Evolutionary conservation across 2,329 filamentous ascomycete species (phyloP), one percentile per base, ranked within the genome.

Genomic region (Ophiostoma triangulosporum): DNA sequence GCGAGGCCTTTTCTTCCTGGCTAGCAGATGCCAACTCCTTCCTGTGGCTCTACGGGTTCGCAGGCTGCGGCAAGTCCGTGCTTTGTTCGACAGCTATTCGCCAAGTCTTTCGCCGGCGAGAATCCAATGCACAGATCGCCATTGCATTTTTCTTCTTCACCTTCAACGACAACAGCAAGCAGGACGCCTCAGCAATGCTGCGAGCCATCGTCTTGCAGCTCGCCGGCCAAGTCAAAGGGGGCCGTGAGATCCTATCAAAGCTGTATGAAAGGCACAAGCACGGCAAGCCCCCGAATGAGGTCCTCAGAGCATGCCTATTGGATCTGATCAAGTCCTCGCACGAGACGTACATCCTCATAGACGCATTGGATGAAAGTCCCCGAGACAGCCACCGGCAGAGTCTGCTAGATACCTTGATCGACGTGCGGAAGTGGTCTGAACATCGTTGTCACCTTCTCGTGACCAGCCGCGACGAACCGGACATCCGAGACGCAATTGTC

Each of bases 101-200:
- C 38, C 54, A 64, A 40, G 48, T 62, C 1, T 58, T 57, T 22
- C 56, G 58, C 12, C 56, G 61, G 50, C 58, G 51, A 6, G 55
- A 45, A 14, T 61, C 38, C 0, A 43, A 43, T 26, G 20, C 11
- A 43, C 57, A 12, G 61, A 60, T 63, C 11, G 65, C 61, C 0
- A 50, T 70, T 12, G 64, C 62, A 1, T 69, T 65, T 56, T 71
- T 71, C 58, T 71, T 65, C 59, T 71, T 71, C 50, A 63, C 66
- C 3, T 70, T 69, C 56, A 66, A 64, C 43, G 66, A 70, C 40
- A 29, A 57, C 1, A 45, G 38, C 9, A 70, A 70, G 38, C 64
- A 67, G 54, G 56, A 63, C 29, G 24, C 57, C 0, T 64, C 59
- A 0, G 57, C 62, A 1, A 62, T 69, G 60, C 57, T 70, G 20